Base-by-base conservation (phyloP, 129 eudicot genomes). In the Lonicera japonica region DNA sequence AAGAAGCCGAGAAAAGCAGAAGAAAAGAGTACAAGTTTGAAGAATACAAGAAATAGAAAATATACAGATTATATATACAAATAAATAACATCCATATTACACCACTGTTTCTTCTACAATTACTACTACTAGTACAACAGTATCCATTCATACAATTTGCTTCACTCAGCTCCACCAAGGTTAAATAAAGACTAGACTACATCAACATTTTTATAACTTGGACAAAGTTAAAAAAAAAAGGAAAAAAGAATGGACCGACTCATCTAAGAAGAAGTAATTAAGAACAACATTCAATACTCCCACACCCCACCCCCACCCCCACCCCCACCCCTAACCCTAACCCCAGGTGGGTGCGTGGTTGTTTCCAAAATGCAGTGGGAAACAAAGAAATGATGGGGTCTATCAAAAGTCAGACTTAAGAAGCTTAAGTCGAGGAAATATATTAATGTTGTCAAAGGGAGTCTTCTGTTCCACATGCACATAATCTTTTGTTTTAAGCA, bases 401-500 rank as follows among this genome's bases (percentile, higher is more conserved):
- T n/a, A 68, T 75, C 75, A 83, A 47, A 87, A 87, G 70, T 82
- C 86, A 7, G 95, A 78, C 38, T 91, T 91, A 73, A 82, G 60
- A 56, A 91, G 88, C 83, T 80, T 87, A 11, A 70, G 50, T 47
- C 84, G 77, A 5, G 98, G 98, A 67, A 71, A 75, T 67, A 91
- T 57, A 60, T 71, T 70, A 8, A 91, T 71, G 75, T 80, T 80
- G 56, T 71, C 84, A 68, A 60, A 87, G 7, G 96, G 80, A 70
- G 55, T 62, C 9, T 23, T 12, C 70, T 91, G 94, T 54, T 91
- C 96, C 58, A 85, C 96, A 50, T 87, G 94, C 46, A 91, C 73
- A 77, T 87, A 91, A 73, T 91, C 98, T 69, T 82, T 79, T 1
- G 98, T 84, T 73, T 87, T 91, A 53, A 91, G 82, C 58, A 91